Evolutionary conservation across 106 monocot genomes (phyloP).

Genomic region (Allium sativum): DNA sequence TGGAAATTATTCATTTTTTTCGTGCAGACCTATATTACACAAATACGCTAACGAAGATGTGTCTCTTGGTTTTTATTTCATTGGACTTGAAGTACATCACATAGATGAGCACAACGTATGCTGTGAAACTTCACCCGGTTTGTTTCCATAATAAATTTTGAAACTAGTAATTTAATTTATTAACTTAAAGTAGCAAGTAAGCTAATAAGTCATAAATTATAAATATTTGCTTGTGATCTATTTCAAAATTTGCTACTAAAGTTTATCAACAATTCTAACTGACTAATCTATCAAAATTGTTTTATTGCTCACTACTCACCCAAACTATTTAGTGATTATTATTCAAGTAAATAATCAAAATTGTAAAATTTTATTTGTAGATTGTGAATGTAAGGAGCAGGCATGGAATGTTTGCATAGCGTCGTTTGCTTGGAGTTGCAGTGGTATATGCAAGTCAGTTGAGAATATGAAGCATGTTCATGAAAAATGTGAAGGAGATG

Average conservation of each 20-base stretch:
- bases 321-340: background rate
- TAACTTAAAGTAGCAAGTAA: too few species aligned
- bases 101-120: constrained; percentile 71
- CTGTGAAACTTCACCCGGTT: constrained; percentile 75
- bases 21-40: constrained; percentile 56
- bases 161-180: too few species aligned
- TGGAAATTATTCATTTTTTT: background rate
- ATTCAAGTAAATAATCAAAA: too few species aligned
- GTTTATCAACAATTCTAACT: too few species aligned
- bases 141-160: background rate
- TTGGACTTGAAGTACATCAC: constrained; percentile 74
- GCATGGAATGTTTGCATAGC: constrained; percentile 53
- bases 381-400: constrained; percentile 54
- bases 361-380: constrained; percentile 6
- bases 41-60: constrained; percentile 87
- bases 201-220: too few species aligned
- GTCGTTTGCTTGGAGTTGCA: constrained; percentile 49
- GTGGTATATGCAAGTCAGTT: constrained; percentile 47
- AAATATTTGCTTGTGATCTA: too few species aligned
- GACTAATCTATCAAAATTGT: too few species aligned
- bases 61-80: constrained; percentile 70
- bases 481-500: constrained; percentile 43
- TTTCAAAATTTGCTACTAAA: too few species aligned
- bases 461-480: constrained; percentile 51
- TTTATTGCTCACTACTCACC: too few species aligned